A percentile compares a stretch with the other conserved stretches of the same genome.
Conservation (phyloP, 495 filamentous ascomycete species). For the Parathielavia appendiculata region DNA sequence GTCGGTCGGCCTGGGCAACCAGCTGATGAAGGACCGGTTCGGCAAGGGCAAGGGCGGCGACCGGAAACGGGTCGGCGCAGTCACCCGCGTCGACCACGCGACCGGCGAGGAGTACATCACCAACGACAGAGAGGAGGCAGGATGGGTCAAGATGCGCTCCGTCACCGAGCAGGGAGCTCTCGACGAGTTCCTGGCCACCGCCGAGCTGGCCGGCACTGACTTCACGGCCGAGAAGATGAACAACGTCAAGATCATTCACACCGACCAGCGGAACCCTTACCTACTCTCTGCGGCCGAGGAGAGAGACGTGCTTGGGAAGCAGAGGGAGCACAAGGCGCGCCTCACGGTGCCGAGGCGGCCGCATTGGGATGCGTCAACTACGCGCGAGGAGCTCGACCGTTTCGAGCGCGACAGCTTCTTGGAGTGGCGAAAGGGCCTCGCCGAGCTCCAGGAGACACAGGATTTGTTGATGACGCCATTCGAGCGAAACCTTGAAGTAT, state of each 20-base stretch:
- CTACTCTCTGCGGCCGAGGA: constrained; percentile 87
- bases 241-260: constrained; percentile 97
- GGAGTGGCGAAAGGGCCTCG: constrained; percentile 84
- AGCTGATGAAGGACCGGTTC: constrained; percentile 88
- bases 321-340: constrained; percentile 65
- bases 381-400: constrained; percentile 70
- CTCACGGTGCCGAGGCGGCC: constrained; percentile 90
- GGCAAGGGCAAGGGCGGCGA: constrained; percentile 79
- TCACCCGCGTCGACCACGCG: constrained; percentile 55
- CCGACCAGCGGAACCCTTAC: constrained; percentile 91
- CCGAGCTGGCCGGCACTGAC: constrained; percentile 93
- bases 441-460: constrained; percentile 85
- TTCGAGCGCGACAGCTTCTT: constrained; percentile 77
- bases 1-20: constrained; percentile 76
- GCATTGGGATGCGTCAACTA: constrained; percentile 79
- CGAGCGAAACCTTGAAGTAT: constrained; percentile 95
- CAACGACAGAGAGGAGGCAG: constrained; percentile 67
- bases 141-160: constrained; percentile 95
- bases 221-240: constrained; percentile 99
- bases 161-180: constrained; percentile 95
- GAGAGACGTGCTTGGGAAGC: constrained; percentile 67
- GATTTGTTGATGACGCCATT: constrained; percentile 98
- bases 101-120: constrained; percentile 65
- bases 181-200: constrained; percentile 70
- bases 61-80: constrained; percentile 54